A percentile compares a stretch with the other conserved stretches of the same genome.
Conservation (phyloP, 352 stramenopile genomes). For the Globisporangium echinulatum region DNA sequence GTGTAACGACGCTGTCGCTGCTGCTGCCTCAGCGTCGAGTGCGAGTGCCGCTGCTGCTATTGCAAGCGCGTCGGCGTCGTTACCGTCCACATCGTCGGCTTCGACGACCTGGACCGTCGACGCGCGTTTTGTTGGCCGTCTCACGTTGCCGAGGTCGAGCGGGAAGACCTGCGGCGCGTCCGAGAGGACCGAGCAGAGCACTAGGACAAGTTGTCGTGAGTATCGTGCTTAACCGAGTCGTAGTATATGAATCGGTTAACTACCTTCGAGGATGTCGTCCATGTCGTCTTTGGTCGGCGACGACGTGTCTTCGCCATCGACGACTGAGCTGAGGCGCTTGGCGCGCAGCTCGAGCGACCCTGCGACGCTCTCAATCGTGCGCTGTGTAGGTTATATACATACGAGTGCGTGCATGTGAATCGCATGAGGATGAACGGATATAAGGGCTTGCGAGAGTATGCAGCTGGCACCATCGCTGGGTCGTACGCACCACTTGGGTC, state of each 20-base stretch:
- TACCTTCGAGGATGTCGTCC: slow-evolving; percentile 52
- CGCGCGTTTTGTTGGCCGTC: slow-evolving; percentile 15
- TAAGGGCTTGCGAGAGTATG: neutral
- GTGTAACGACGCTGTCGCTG: neutral
- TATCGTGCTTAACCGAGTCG: too few relatives aligned
- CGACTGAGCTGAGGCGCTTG: slow-evolving; percentile 46
- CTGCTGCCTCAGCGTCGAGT: neutral
- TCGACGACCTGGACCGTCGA: slow-evolving; percentile 28
- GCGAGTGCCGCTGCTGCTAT: neutral
- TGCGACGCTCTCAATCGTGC: slow-evolving; percentile 31
- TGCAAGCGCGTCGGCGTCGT: slow-evolving; percentile 14
- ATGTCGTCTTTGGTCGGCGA: slow-evolving; percentile 65
- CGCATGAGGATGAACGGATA: too few relatives aligned
- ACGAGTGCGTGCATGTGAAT: neutral
- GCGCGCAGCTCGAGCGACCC: slow-evolving; percentile 44
- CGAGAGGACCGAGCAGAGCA: slow-evolving; percentile 28
- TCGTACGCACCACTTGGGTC: slow-evolving; percentile 25
- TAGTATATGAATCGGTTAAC: too few relatives aligned
- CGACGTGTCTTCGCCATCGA: slow-evolving; percentile 28
- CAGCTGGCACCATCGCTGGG: neutral
- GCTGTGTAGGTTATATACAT: slow-evolving; percentile 7
- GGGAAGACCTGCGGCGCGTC: slow-evolving; percentile 39
- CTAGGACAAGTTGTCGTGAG: slow-evolving; percentile 8
- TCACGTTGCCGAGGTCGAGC: slow-evolving; percentile 12
- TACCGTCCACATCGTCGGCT: slow-evolving; percentile 13